A percentile compares a stretch with the other conserved stretches of the same genome.
These are phyloP conservation scores for Penicillium robsamsonii DNA, from an alignment of 495 filamentous ascomycete genomes.

Conservation along the genomic window DNA sequence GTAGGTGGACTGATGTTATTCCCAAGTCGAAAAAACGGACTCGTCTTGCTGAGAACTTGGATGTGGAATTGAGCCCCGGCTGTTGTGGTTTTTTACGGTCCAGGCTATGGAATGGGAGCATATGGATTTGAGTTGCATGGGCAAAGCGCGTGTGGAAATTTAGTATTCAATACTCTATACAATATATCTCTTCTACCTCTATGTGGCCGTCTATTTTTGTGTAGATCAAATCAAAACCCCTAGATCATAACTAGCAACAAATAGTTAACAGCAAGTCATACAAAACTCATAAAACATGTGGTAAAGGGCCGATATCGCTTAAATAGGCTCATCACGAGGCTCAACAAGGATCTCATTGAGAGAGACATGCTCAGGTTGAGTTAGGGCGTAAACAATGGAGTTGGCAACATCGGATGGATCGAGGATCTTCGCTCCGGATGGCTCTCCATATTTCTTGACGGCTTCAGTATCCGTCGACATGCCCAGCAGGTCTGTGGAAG, in stretches of 20 bases:
- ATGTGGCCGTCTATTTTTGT: slow-evolving; percentile 8
- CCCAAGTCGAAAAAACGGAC: no score
- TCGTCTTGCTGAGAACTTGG: no score
- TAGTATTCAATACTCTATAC: slow-evolving; percentile 8
- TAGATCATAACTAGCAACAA: not conserved
- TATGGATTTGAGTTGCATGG: slow-evolving; percentile 9
- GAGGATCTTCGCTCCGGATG: slow-evolving; percentile 62
- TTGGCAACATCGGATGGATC: slow-evolving; percentile 61
- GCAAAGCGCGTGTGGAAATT: slow-evolving; percentile 9
- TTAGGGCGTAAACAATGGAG: slow-evolving; percentile 61
- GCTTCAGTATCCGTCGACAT: slow-evolving; percentile 68
- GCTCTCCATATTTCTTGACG: slow-evolving; percentile 67
- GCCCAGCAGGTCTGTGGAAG: slow-evolving; percentile 57
- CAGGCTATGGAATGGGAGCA: not conserved
- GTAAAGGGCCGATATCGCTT: slow-evolving; percentile 2
- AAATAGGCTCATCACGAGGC: slow-evolving; percentile 69
- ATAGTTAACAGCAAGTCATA: slow-evolving; percentile 2
- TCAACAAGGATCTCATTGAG: slow-evolving; percentile 72
- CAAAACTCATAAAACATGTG: not conserved
- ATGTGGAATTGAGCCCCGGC: not conserved
- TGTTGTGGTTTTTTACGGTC: not conserved
- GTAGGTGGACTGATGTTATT: no score
- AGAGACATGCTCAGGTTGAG: slow-evolving; percentile 63
- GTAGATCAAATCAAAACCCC: slow-evolving; percentile 1
- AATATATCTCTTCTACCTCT: slow-evolving; percentile 5